Evolutionary conservation across 805 yeast species (phyloP).

Genomic region (Ogataea pini): DNA sequence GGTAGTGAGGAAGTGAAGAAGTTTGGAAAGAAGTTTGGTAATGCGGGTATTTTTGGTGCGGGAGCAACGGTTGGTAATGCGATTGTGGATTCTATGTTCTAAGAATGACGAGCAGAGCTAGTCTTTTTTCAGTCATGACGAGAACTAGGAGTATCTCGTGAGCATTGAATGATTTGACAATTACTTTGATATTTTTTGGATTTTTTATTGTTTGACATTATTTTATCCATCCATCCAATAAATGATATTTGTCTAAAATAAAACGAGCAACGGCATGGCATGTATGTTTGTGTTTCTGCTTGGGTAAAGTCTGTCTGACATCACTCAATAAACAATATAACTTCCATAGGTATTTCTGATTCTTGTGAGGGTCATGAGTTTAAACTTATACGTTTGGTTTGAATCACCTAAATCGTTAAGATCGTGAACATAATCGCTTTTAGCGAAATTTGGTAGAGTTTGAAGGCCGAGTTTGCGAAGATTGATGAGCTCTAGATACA

Average conservation of each 20-base stretch:
- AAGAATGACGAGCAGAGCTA: too few species aligned
- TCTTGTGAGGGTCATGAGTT: constrained; percentile 51
- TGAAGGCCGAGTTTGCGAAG: constrained; percentile 50
- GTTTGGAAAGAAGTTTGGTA: constrained; percentile 79
- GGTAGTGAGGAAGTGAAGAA: constrained; percentile 43
- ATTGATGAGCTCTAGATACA: constrained; percentile 65
- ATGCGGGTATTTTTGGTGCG: constrained; percentile 94
- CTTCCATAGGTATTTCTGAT: constrained; percentile 57
- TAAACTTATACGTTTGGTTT: constrained; percentile 38
- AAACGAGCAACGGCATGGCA: too few species aligned
- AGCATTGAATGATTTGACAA: too few species aligned
- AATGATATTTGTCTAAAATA: too few species aligned
- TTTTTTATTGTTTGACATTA: too few species aligned
- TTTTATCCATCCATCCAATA: too few species aligned
- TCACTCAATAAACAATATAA: not conserved
- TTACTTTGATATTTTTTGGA: too few species aligned
- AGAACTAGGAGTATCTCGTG: too few species aligned
- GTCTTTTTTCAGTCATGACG: not conserved
- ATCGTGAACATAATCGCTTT: constrained; percentile 61
- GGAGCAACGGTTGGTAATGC: constrained; percentile 93
- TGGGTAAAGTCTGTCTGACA: too few species aligned
- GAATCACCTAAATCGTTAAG: constrained; percentile 56
- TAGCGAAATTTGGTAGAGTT: constrained; percentile 51
- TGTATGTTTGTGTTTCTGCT: too few species aligned
- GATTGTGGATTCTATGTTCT: constrained; percentile 68